Conservation (phyloP, 805 yeast species). For the Candida nanaspora region DNA sequence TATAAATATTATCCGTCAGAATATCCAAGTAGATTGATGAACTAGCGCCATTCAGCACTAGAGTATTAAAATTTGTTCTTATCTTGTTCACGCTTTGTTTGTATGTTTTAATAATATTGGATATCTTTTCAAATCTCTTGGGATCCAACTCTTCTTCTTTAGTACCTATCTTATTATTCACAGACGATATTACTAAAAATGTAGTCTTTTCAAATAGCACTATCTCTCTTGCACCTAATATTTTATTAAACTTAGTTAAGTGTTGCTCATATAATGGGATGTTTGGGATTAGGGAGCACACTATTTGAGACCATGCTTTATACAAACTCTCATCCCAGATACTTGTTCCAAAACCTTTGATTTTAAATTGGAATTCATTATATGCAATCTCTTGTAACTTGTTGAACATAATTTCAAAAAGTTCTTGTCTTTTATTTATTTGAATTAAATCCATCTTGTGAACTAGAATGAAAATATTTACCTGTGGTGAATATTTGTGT, state of each 20-base stretch:
- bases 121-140: constrained; percentile 87
- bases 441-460: constrained; percentile 97
- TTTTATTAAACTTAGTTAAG: constrained; percentile 61
- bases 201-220: constrained; percentile 91
- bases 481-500: constrained; percentile 79
- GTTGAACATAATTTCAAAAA: constrained; percentile 78
- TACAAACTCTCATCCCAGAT: constrained; percentile 96
- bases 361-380: constrained; percentile 52
- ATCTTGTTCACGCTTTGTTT: constrained; percentile 87
- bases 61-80: constrained; percentile 73
- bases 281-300: constrained; percentile 90
- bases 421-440: constrained; percentile 73
- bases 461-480: constrained; percentile 82
- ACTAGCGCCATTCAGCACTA: constrained; percentile 54
- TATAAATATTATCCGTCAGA: constrained; percentile 28
- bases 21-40: constrained; percentile 29
- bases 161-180: constrained; percentile 24
- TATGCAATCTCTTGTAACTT: constrained; percentile 65
- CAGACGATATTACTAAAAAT: constrained; percentile 69
- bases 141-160: constrained; percentile 48
- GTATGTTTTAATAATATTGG: constrained; percentile 88
- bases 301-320: constrained; percentile 96
- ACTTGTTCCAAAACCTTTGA: constrained; percentile 88
- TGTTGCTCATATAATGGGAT: constrained; percentile 74
- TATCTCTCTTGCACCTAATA: constrained; percentile 81